Percentiles rank a stretch among this genome's conserved stretches.
These are phyloP conservation scores for Olyra latifolia DNA, from an alignment of 176 grass and related monocot species.

Conservation along the genomic window DNA sequence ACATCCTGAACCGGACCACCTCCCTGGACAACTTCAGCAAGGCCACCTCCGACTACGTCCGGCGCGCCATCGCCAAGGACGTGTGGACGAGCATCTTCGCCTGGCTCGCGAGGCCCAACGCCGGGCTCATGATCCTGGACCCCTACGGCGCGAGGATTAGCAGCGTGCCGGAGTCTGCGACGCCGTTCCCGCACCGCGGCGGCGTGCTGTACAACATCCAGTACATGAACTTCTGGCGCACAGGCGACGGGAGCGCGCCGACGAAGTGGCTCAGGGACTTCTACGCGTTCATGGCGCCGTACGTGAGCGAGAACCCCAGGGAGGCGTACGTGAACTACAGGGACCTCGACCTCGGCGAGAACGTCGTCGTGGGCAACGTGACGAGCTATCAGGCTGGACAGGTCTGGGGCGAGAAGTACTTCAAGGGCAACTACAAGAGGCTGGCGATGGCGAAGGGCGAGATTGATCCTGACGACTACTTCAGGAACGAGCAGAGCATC, in stretches of 20 bases:
- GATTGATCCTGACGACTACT: slow-evolving; percentile 52
- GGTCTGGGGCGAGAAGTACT: slow-evolving; percentile 51
- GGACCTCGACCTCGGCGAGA: slow-evolving; percentile 51
- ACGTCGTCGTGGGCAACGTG: slow-evolving; percentile 18
- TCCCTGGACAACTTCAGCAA: neutral
- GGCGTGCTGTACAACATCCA: slow-evolving; percentile 55
- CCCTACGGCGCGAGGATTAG: slow-evolving; percentile 39
- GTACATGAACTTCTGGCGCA: slow-evolving; percentile 41
- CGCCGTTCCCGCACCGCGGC: slow-evolving; percentile 51
- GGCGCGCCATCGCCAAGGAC: slow-evolving; percentile 10
- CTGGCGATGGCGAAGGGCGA: slow-evolving; percentile 36
- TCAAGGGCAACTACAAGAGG: slow-evolving; percentile 36
- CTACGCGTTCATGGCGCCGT: slow-evolving; percentile 39
- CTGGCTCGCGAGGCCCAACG: slow-evolving; percentile 23
- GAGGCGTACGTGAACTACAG: slow-evolving; percentile 58
- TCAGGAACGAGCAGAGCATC: slow-evolving; percentile 60
- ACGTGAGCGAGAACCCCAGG: slow-evolving; percentile 42
- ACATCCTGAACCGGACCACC: slow-evolving; percentile 43
- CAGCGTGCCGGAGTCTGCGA: slow-evolving; percentile 23
- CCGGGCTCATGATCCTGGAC: slow-evolving; percentile 50
- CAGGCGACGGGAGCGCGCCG: neutral
- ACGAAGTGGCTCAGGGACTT: slow-evolving; percentile 37
- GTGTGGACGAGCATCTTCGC: slow-evolving; percentile 17
- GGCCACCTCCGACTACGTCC: slow-evolving; percentile 55
- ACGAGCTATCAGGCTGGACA: slow-evolving; percentile 39